A percentile compares a stretch with the other conserved stretches of the same genome.
phyloP scores from a whole-genome alignment of 1,284 basidiomycete species.

The Boletus semigastroideus region DNA sequence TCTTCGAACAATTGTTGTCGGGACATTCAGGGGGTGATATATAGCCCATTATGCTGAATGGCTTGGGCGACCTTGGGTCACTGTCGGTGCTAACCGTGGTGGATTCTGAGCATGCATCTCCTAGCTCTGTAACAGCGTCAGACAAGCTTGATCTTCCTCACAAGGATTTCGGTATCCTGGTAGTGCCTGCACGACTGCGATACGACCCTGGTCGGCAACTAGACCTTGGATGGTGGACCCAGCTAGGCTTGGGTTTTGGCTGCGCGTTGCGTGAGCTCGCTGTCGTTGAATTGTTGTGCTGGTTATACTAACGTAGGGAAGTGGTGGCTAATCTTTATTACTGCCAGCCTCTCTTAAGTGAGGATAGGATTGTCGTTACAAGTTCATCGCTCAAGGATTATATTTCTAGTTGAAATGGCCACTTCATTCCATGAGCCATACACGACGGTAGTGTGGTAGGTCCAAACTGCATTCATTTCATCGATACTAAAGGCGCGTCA shows the following conservation, averaged over 20 bases:
- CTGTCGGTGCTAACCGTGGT: slow-evolving; percentile 13
- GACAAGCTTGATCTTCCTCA: not conserved
- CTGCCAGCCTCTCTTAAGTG: slow-evolving; percentile 69
- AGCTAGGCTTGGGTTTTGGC: slow-evolving; percentile 62
- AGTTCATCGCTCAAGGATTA: slow-evolving; percentile 1
- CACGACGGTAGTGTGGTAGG: slow-evolving; percentile 52
- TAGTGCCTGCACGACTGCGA: slow-evolving; percentile 58
- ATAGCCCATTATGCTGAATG: slow-evolving; percentile 17
- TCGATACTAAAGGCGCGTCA: slow-evolving; percentile 18
- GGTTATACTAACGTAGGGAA: slow-evolving; percentile 19
- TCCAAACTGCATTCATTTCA: not conserved
- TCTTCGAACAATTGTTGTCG: not conserved
- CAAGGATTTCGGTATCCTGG: slow-evolving; percentile 60
- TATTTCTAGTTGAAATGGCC: slow-evolving; percentile 49
- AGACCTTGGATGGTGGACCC: slow-evolving; percentile 58
- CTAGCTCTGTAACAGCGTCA: not conserved
- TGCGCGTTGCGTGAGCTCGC: slow-evolving; percentile 45
- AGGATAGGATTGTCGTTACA: slow-evolving; percentile 18
- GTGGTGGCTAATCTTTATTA: slow-evolving; percentile 71
- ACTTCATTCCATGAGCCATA: slow-evolving; percentile 56
- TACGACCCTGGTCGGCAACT: slow-evolving; percentile 57
- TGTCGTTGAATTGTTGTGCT: slow-evolving; percentile 38
- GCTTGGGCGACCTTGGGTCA: slow-evolving; percentile 14
- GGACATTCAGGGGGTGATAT: not conserved
- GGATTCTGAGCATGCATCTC: slow-evolving; percentile 5